Conservation (phyloP, 73 alveolate genomes). For the Tetrahymena elliotti region DNA sequence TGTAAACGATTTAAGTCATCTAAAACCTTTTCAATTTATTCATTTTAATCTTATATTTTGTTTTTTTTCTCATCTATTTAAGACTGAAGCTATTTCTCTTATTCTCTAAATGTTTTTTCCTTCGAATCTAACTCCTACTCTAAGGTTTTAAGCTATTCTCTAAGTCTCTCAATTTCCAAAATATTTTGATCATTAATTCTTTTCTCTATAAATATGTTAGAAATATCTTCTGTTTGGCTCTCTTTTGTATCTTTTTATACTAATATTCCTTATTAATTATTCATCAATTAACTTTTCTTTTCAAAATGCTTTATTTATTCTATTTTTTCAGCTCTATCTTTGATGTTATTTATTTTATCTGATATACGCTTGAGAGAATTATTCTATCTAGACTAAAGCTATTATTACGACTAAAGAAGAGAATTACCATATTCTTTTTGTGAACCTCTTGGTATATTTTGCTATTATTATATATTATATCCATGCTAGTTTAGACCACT, state of each 20-base stretch:
- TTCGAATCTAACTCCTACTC: not conserved
- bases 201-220: not conserved
- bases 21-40: not conserved
- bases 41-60: not conserved
- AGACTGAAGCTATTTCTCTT: not conserved
- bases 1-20: not conserved
- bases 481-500: not conserved
- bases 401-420: not conserved
- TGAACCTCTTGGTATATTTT: not conserved
- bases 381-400: not conserved
- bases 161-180: not conserved
- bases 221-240: not conserved
- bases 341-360: not conserved
- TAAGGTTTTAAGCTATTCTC: not conserved
- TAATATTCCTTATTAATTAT: not conserved
- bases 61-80: not conserved
- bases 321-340: not conserved
- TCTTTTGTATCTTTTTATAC: not conserved
- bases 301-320: not conserved
- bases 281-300: not conserved
- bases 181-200: not conserved
- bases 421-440: not conserved
- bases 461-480: not conserved
- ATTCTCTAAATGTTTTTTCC: not conserved
- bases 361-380: not conserved